A percentile compares a stretch with the other conserved stretches of the same genome.
These are phyloP conservation scores for Lasiodiplodia sp. DNA, from an alignment of 2,329 filamentous ascomycete genomes.

Conservation along the genomic window DNA sequence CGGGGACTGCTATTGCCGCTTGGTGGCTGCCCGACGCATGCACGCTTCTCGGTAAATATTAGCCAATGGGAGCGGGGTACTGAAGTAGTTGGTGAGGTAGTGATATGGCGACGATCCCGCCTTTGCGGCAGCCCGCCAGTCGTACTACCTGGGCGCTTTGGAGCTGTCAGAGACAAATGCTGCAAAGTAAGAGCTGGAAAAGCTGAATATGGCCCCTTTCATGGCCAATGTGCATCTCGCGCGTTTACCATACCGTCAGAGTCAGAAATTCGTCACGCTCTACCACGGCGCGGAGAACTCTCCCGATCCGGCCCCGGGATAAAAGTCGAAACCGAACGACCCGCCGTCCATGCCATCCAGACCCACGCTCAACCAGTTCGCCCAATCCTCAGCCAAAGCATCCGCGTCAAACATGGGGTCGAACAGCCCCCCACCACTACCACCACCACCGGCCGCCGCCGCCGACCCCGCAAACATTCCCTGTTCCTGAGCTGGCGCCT, in stretches of 20 bases:
- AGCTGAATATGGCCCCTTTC: too few species aligned
- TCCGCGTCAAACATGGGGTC: not conserved
- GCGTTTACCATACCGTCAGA: too few species aligned
- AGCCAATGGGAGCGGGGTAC: not conserved
- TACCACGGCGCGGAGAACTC: not conserved
- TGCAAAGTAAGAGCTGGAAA: too few species aligned
- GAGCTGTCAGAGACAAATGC: too few species aligned
- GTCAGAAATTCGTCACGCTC: not conserved
- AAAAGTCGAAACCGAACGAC: not conserved
- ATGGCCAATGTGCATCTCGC: too few species aligned
- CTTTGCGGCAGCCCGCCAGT: not conserved
- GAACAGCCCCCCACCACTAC: not conserved
- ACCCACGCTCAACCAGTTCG: slow-evolving; percentile 4
- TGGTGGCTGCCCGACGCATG: not conserved
- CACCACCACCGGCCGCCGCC: too few species aligned
- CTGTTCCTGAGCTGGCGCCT: not conserved
- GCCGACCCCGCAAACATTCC: not conserved
- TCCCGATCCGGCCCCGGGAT: not conserved
- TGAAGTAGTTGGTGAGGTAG: not conserved
- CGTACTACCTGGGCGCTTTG: too few species aligned
- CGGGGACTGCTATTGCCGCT: not conserved
- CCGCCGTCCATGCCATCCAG: not conserved
- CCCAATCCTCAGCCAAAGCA: slow-evolving; percentile 8
- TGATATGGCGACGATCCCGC: not conserved
- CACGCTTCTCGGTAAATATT: not conserved